These are phyloP conservation scores for Rhodotorula sp. DNA, from an alignment of 1,284 basidiomycete genomes.

Conservation along the genomic window DNA sequence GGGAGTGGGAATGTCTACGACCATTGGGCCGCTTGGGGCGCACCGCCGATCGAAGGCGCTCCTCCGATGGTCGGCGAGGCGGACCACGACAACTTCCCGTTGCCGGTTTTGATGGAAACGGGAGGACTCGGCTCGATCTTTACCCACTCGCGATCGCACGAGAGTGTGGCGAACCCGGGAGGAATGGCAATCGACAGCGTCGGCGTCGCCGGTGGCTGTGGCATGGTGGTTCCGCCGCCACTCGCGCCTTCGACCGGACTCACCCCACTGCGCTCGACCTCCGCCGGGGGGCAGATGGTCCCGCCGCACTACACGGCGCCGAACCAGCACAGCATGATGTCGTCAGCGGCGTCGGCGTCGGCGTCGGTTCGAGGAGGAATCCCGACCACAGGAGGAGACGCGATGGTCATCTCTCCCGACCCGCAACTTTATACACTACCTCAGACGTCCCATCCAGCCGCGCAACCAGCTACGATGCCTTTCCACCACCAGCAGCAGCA, in stretches of 20 bases:
- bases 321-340: no score
- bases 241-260: no score
- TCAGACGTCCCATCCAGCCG: background rate
- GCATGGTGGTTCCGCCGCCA: no score
- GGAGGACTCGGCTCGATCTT: background rate
- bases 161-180: background rate
- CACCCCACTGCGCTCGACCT: no score
- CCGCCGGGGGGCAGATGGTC: no score
- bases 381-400: background rate
- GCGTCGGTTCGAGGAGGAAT: no score
- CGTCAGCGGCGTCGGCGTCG: no score
- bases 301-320: no score
- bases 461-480: background rate
- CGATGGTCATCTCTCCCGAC: background rate
- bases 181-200: background rate
- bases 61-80: background rate
- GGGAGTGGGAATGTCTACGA: no score
- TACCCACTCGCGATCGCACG: background rate
- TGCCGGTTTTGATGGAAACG: slow-evolving; percentile 13
- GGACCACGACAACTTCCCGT: background rate
- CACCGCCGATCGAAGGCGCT: background rate
- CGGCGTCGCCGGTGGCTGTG: background rate
- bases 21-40: no score
- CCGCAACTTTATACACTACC: background rate
- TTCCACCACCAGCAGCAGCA: background rate